Evolutionary conservation across 108 stramenopile species (phyloP).

Genomic region (Nitzschia sp.): DNA sequence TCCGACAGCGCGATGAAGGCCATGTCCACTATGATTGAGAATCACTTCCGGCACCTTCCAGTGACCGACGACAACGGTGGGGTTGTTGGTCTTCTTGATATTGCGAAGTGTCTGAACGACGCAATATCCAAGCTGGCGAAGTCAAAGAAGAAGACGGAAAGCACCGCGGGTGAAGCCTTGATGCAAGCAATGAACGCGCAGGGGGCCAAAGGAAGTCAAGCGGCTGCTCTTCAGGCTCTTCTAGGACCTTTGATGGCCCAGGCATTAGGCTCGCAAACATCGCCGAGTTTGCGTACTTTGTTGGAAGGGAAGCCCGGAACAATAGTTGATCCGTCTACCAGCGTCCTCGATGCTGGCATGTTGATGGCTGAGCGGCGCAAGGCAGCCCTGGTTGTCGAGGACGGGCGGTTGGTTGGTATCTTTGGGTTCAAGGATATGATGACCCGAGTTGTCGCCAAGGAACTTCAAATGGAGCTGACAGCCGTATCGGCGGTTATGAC

Average conservation of each 20-base stretch:
- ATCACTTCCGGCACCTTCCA: slow-evolving; percentile 92
- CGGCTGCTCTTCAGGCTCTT: slow-evolving; percentile 66
- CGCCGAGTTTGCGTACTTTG: slow-evolving; percentile 74
- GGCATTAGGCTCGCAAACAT: slow-evolving; percentile 68
- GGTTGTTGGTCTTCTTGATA: slow-evolving; percentile 90
- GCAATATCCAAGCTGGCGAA: slow-evolving; percentile 90
- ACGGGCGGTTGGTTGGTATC: slow-evolving; percentile 83
- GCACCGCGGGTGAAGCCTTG: slow-evolving; percentile 64
- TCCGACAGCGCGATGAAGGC: slow-evolving; percentile 90
- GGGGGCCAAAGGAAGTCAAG: slow-evolving; percentile 72
- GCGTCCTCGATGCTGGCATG: slow-evolving; percentile 67
- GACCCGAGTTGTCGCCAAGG: slow-evolving; percentile 86
- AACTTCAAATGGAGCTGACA: slow-evolving; percentile 71
- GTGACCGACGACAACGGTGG: slow-evolving; percentile 84
- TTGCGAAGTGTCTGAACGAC: slow-evolving; percentile 94
- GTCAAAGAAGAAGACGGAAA: slow-evolving; percentile 54
- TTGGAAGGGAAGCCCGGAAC: slow-evolving; percentile 71
- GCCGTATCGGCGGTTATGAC: slow-evolving; percentile 87
- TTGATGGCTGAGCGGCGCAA: slow-evolving; percentile 85
- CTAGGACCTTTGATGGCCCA: slow-evolving; percentile 70
- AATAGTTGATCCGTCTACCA: slow-evolving; percentile 62
- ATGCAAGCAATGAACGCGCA: slow-evolving; percentile 59
- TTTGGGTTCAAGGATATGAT: slow-evolving; percentile 96
- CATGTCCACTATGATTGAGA: slow-evolving; percentile 93
- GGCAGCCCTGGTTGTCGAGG: slow-evolving; percentile 86